Conservation (phyloP, 2,329 filamentous ascomycete species). For the Verticillium tricorpus region DNA sequence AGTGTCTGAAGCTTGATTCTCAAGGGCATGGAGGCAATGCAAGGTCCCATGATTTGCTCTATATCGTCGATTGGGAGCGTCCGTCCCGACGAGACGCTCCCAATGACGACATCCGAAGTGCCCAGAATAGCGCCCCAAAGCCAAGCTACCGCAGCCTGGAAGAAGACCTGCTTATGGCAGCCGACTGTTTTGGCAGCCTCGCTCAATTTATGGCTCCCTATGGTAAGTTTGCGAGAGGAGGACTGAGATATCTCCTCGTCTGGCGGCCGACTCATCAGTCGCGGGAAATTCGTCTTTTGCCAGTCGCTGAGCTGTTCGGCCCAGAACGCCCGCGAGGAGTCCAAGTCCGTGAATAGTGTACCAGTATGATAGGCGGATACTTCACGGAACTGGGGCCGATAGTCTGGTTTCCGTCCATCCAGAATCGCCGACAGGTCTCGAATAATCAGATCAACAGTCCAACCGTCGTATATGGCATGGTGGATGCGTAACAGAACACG, state of each 20-base stretch:
- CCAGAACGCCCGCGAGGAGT: constrained; percentile 62
- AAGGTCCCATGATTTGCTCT: constrained; percentile 74
- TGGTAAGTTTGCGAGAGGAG: constrained; percentile 22
- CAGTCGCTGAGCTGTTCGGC: constrained; percentile 56
- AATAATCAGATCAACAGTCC: constrained; percentile 75
- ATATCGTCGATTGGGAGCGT: constrained; percentile 66
- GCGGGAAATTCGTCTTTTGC: constrained; percentile 51
- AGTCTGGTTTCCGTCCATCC: constrained; percentile 14
- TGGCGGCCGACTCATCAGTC: constrained; percentile 19
- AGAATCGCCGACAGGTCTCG: constrained; percentile 59
- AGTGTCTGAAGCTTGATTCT: constrained; percentile 55
- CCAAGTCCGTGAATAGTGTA: constrained; percentile 19
- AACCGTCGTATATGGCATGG: constrained; percentile 89
- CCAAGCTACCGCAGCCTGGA: constrained; percentile 67
- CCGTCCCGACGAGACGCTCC: constrained; percentile 77
- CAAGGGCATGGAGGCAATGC: constrained; percentile 70
- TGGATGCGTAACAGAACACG: constrained; percentile 58
- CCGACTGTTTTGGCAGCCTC: constrained; percentile 32
- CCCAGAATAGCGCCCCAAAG: constrained; percentile 63
- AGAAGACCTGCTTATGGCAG: constrained; percentile 64
- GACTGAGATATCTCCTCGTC: constrained; percentile 20
- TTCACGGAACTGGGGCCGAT: constrained; percentile 55
- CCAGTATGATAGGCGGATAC: constrained; percentile 48
- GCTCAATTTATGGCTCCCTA: constrained; percentile 28
- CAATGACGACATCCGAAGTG: constrained; percentile 63